Conservation (phyloP, 371 early-diverging fungal genomes). For the Dichotomocladium elegans region DNA sequence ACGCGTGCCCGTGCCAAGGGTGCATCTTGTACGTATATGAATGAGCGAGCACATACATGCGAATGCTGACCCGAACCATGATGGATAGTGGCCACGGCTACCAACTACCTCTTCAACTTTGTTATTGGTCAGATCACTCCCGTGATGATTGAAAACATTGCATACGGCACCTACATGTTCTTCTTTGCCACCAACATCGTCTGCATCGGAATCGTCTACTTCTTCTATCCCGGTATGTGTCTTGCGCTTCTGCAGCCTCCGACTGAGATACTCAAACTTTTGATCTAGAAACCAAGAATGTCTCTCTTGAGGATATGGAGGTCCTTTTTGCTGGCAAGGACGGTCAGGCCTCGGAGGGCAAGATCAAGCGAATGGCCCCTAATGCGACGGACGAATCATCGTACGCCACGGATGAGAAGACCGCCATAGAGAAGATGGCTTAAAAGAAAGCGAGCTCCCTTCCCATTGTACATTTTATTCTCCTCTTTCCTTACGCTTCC, state of each 20-base stretch:
- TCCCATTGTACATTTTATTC: too few relatives aligned
- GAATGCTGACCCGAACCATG: background rate
- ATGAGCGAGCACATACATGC: too few relatives aligned
- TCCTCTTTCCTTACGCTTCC: too few relatives aligned
- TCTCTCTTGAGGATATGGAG: slow-evolving; percentile 13
- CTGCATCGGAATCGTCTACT: slow-evolving; percentile 22
- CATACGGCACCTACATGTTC: slow-evolving; percentile 36
- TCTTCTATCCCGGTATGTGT: slow-evolving; percentile 24
- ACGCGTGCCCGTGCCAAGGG: slow-evolving; percentile 8
- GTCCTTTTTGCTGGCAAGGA: slow-evolving; percentile 17
- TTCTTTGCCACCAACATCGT: slow-evolving; percentile 29
- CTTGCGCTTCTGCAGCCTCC: background rate
- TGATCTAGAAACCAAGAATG: slow-evolving; percentile 2
- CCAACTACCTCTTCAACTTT: slow-evolving; percentile 49
- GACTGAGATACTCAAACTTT: background rate
- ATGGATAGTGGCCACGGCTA: slow-evolving; percentile 30
- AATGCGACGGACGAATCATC: too few relatives aligned
- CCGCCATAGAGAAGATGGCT: too few relatives aligned
- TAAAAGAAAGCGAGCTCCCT: too few relatives aligned
- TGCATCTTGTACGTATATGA: slow-evolving; percentile 7
- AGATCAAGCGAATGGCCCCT: too few relatives aligned
- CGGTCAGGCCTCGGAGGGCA: slow-evolving; percentile 8
- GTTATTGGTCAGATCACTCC: slow-evolving; percentile 23
- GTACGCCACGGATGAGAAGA: too few relatives aligned
- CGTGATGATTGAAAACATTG: slow-evolving; percentile 18